Base-by-base conservation (phyloP, 495 filamentous ascomycete genomes). In the Chaetomidium leptoderma region DNA sequence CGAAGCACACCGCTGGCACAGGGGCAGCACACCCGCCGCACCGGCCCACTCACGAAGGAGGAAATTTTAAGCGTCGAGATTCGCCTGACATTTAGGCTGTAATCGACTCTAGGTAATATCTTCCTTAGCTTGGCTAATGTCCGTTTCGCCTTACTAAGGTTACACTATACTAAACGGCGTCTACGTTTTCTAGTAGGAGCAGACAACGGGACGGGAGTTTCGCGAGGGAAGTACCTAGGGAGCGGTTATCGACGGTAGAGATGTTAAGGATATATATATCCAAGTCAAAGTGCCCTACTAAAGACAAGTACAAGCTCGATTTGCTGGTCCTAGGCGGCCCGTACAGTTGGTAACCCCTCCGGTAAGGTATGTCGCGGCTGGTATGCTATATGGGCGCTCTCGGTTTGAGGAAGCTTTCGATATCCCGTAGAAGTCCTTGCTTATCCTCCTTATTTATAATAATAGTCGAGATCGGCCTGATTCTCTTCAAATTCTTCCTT, bases 301-400 rank as follows among this genome's bases (percentile, higher is more conserved):
- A 70, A 4, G 77, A 75, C 45, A 80, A 74, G 53, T 74, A 78
- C 6, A 81, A 66, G 64, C 77, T 80, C 6, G 78, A 78, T 63
- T 81, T 81, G 1, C 78, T 76, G 0, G 77, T 81, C 4, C 78
- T 75, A 0, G 77, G 77, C 0, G 75, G 77, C 0, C 77, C 75
- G 53, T 80, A 70, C 0, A 81, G 66, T 7, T 80, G 66, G 44
- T 79, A 79, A 0, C 76, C 76, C 14, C 73, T 73, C 0, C 76
- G 69, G 58, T 80, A 78, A 0, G 76, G 76, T 37, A 81, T 80
- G 2, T 76, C 83, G 3, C 81, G 74, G 39, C 78, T 80, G 39
- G 53, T 10, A 27, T 63, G 30, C 53, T 35, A 63, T 30, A 19
- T 50, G 39, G 14, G 40, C 46, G 60, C 43, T 57, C 6, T 14